phyloP scores from a whole-genome alignment of 768 basidiomycete species.

The Amanita rubescens region DNA sequence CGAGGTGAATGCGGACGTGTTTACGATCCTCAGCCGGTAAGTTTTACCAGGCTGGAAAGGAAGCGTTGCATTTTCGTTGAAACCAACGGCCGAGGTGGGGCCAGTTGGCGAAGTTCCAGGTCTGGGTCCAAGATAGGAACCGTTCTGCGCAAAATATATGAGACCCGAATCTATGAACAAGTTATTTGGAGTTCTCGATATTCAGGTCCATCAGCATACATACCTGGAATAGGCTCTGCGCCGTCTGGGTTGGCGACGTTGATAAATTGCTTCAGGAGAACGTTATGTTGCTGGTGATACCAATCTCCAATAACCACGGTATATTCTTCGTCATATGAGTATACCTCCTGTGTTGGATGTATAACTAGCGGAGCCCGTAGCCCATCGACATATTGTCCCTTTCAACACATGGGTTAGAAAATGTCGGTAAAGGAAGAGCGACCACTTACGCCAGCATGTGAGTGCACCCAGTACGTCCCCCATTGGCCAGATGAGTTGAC shows the following conservation, averaged over 20 bases:
- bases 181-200: not conserved
- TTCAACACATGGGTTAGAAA: constrained; percentile 3
- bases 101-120: constrained; percentile 40
- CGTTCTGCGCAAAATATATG: constrained; percentile 79
- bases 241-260: constrained; percentile 72
- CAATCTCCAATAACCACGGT: constrained; percentile 85
- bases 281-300: constrained; percentile 76
- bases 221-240: constrained; percentile 84
- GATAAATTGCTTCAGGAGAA: constrained; percentile 60
- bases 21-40: constrained; percentile 84
- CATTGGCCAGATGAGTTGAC: constrained; percentile 60
- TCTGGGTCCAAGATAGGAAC: constrained; percentile 58
- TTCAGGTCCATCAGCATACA: constrained; percentile 7
- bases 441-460: constrained; percentile 51
- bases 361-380: constrained; percentile 82
- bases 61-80: constrained; percentile 83
- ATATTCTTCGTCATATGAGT: constrained; percentile 85
- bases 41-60: constrained; percentile 84
- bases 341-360: constrained; percentile 55
- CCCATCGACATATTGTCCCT: constrained; percentile 92
- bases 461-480: constrained; percentile 81
- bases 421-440: not conserved
- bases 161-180: constrained; percentile 55
- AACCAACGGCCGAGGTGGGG: constrained; percentile 58
- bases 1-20: constrained; percentile 64